Percentiles rank a stretch among this genome's conserved stretches.
These are phyloP conservation scores for Discostella pseudostelligera DNA, from an alignment of 108 stramenopile genomes.

Conservation along the genomic window DNA sequence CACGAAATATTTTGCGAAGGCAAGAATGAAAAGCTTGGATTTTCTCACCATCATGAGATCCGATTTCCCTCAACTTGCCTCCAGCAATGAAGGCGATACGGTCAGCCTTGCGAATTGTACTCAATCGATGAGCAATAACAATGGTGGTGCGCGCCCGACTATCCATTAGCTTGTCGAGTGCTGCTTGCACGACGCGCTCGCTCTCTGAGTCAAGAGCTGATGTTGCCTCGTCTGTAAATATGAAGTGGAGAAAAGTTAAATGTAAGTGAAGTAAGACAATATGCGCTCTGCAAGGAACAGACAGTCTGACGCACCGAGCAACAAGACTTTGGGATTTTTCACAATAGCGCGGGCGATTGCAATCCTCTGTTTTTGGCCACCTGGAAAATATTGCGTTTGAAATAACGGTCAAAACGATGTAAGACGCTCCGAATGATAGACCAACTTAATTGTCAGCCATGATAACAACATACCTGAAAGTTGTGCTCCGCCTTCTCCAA, in stretches of 20 bases:
- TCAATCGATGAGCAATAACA: conserved; percentile 84
- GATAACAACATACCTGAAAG: too few species aligned
- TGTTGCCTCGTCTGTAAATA: conserved; percentile 13
- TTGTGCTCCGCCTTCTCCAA: conserved; percentile 74
- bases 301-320: conserved; percentile 60
- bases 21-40: neutral
- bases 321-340: conserved; percentile 75
- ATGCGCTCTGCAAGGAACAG: neutral
- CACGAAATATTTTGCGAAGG: neutral
- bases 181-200: conserved; percentile 83
- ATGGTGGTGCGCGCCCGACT: conserved; percentile 63
- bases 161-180: conserved; percentile 78
- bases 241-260: conserved; percentile 1
- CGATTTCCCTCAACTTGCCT: conserved; percentile 64
- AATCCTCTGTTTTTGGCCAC: conserved; percentile 46
- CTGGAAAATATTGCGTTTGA: neutral
- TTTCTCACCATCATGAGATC: conserved; percentile 34
- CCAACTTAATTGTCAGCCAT: too few species aligned
- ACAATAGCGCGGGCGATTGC: conserved; percentile 92
- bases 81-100: conserved; percentile 70
- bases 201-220: conserved; percentile 80
- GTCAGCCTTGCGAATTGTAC: conserved; percentile 83
- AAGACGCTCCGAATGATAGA: too few species aligned
- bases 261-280: neutral
- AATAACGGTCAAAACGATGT: too few species aligned